These are phyloP conservation scores for Aquilaria malaccensis DNA, from an alignment of 345 rosid genomes.

Conservation along the genomic window DNA sequence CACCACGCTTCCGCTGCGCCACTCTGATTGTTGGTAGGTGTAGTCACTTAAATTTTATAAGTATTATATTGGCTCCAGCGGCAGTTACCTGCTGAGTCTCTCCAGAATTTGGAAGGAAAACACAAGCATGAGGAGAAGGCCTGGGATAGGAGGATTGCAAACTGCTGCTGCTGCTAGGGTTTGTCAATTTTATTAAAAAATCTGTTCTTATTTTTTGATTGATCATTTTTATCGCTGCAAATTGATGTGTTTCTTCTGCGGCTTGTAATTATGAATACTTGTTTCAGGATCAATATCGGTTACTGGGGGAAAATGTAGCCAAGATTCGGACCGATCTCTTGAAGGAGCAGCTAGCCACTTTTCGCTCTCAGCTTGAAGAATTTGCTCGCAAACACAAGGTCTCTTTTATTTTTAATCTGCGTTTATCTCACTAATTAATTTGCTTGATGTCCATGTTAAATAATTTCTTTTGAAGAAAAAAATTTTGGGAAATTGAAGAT, in stretches of 20 bases:
- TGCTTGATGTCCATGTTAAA: not conserved
- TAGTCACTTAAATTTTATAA: not conserved
- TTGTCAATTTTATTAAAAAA: not conserved
- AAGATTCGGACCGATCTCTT: slow-evolving; percentile 78
- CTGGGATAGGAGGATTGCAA: slow-evolving; percentile 88
- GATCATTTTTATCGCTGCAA: not conserved
- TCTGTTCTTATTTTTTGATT: not conserved
- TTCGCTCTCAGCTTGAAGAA: slow-evolving; percentile 80
- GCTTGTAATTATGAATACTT: not conserved
- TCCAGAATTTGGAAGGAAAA: not conserved
- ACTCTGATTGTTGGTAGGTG: slow-evolving; percentile 14
- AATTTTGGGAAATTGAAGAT: not conserved
- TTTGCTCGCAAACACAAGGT: slow-evolving; percentile 97
- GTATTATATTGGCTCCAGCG: not conserved
- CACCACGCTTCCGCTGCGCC: slow-evolving; percentile 71
- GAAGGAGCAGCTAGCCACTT: slow-evolving; percentile 95
- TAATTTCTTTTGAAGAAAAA: not conserved
- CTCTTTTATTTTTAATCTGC: not conserved
- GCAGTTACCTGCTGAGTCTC: not conserved
- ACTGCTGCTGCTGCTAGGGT: slow-evolving; percentile 79
- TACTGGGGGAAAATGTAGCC: slow-evolving; percentile 86
- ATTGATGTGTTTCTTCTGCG: not conserved
- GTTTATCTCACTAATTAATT: not conserved
- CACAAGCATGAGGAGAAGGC: slow-evolving; percentile 59
- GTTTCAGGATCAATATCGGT: slow-evolving; percentile 67